Base-by-base conservation (phyloP, 164 flowering plant genomes). In the Sextonia rubra region DNA sequence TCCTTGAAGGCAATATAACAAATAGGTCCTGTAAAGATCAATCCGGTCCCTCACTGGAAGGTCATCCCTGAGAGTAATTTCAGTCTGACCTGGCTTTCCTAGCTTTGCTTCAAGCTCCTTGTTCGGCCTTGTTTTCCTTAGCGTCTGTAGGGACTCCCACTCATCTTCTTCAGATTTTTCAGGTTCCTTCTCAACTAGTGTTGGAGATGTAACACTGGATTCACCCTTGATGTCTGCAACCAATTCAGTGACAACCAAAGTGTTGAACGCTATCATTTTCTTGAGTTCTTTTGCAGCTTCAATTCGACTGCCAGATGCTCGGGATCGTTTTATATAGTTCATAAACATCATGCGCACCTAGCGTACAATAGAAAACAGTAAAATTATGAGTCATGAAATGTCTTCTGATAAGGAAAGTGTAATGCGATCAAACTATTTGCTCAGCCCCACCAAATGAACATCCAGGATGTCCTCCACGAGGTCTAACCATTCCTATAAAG, bases 171-270 rank as follows among this genome's bases (percentile, higher is more conserved):
- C 94, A 24, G 83, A 87, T 30, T 74, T 64, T 12, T 72, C 84
- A 8, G 64, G 69, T 60, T 75, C 74, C 29, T 26, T 26, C 73
- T 83, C 91, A 60, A 70, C 76, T 23, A 83, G 78, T 67, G 82
- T 91, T 66, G 84, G 82, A 1, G 83, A 22, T 23, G 85, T 48
- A 66, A 82, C 88, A 70, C 85, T 49, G 64, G 91, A 78, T 75
- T 93, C 97, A n/a, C 99, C 99, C 80, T 90, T 90, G 61, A 96
- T 91, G 76, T 90, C 97, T 29, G 89, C 89, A 66, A 93, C 80
- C 74, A 96, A 71, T 67, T 86, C 83, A 52, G 99, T 88, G 63
- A 92, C 99, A 69, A 93, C 98, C 78, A 88, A 76, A 1, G 84
- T 80, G 77, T 93, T 92, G 81, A 93, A 93, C 23, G 85, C 86